Evolutionary conservation across 108 stramenopile genomes (phyloP).

Genomic region (Epithemia pelagica): DNA sequence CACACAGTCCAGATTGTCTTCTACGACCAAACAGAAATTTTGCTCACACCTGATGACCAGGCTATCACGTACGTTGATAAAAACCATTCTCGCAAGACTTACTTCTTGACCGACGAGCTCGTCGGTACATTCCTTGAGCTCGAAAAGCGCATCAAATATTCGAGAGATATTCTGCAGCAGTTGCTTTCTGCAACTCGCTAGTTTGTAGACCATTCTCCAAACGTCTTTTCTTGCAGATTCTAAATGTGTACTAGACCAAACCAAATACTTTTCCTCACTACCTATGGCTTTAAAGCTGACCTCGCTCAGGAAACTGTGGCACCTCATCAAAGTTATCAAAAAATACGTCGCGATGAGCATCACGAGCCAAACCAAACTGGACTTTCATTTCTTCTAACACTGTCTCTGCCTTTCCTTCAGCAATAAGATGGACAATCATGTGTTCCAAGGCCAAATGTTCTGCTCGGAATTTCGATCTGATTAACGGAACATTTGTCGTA

Average conservation of each 20-base stretch:
- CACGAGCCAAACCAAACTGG: constrained; percentile 76
- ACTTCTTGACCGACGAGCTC: constrained; percentile 59
- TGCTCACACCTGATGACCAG: constrained; percentile 81
- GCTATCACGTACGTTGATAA: constrained; percentile 88
- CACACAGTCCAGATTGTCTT: constrained; percentile 94
- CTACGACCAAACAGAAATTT: constrained; percentile 88
- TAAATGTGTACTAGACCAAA: not conserved
- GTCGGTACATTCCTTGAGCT: constrained; percentile 69
- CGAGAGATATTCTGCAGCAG: constrained; percentile 88
- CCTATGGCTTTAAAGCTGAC: constrained; percentile 51
- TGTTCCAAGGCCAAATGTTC: constrained; percentile 88
- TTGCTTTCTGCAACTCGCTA: constrained; percentile 30
- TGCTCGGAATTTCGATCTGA: constrained; percentile 83
- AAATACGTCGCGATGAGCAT: constrained; percentile 72
- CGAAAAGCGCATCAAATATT: constrained; percentile 85
- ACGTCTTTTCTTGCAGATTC: not conserved
- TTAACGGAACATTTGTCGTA: constrained; percentile 83
- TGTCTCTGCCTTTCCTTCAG: constrained; percentile 69
- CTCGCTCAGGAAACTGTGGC: constrained; percentile 67
- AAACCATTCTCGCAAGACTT: constrained; percentile 54
- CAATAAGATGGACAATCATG: constrained; percentile 68
- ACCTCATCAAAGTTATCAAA: constrained; percentile 73
- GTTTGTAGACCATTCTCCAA: not conserved
- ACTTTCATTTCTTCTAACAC: constrained; percentile 84
- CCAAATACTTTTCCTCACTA: no score